Conservation (phyloP, 768 basidiomycete genomes). For the Lactifluus subvellereus region DNA sequence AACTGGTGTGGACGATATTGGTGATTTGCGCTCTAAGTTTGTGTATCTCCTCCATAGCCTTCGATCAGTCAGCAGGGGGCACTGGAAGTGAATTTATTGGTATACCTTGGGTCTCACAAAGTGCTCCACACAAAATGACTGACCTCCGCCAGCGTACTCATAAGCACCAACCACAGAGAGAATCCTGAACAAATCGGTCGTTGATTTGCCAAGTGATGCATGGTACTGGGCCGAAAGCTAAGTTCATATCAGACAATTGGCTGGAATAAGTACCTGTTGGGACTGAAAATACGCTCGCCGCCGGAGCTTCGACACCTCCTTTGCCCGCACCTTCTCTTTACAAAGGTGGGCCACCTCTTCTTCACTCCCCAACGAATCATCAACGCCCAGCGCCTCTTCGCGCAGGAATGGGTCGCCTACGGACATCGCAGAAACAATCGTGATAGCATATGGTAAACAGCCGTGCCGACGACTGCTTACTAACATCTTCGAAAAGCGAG, state of each 20-base stretch:
- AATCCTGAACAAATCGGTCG: constrained; percentile 81
- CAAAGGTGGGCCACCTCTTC: constrained; percentile 41
- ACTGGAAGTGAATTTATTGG: not conserved
- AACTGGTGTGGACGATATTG: constrained; percentile 75
- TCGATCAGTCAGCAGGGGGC: not conserved
- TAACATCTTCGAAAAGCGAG: constrained; percentile 93
- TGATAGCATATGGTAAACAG: constrained; percentile 86
- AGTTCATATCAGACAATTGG: not conserved
- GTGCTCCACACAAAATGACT: constrained; percentile 78
- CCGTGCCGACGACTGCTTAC: constrained; percentile 82
- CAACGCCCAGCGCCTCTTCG: constrained; percentile 57
- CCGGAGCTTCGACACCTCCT: constrained; percentile 52
- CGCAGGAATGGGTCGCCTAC: constrained; percentile 95
- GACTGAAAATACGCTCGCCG: constrained; percentile 79
- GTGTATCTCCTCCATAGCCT: constrained; percentile 99
- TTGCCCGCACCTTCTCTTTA: constrained; percentile 43
- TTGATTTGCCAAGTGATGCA: constrained; percentile 67
- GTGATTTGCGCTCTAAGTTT: constrained; percentile 88
- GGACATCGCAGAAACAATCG: constrained; percentile 84
- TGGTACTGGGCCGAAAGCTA: constrained; percentile 49
- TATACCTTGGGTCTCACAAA: constrained; percentile 85
- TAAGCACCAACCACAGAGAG: constrained; percentile 96
- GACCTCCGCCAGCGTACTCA: constrained; percentile 80
- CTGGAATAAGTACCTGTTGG: constrained; percentile 54
- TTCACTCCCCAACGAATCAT: constrained; percentile 38